Evolutionary conservation across 225 moss, liverwort and hornwort species (phyloP).

Genomic region (Sphagnum contortum): DNA sequence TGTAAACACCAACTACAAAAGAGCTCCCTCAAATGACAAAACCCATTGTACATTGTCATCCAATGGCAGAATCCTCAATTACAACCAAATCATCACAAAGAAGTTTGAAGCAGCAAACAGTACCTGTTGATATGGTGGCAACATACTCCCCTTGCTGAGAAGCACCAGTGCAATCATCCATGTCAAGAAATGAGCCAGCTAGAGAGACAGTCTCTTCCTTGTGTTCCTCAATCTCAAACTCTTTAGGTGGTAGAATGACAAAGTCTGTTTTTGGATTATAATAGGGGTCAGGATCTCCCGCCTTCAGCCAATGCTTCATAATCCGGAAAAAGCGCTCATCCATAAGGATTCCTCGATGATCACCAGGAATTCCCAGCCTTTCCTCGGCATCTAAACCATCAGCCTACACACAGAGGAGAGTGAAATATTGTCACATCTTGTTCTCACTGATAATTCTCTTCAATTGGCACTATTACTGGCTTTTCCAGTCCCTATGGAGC

Average conservation of each 20-base stretch:
- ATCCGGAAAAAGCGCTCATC: slow-evolving; percentile 72
- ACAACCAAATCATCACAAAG: background rate
- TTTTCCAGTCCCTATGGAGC: no score
- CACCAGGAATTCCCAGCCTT: slow-evolving; percentile 89
- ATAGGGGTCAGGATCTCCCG: slow-evolving; percentile 69
- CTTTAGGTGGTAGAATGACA: slow-evolving; percentile 67
- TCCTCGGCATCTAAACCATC: slow-evolving; percentile 73
- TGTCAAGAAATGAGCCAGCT: slow-evolving; percentile 9
- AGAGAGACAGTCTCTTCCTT: slow-evolving; percentile 50
- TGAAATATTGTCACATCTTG: background rate
- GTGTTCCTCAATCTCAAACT: slow-evolving; percentile 70
- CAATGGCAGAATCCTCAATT: background rate
- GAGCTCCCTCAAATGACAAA: slow-evolving; percentile 18
- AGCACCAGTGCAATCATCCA: slow-evolving; percentile 14
- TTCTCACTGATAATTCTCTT: background rate
- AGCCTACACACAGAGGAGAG: slow-evolving; percentile 29
- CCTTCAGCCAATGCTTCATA: slow-evolving; percentile 72
- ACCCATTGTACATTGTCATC: slow-evolving; percentile 16
- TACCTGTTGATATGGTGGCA: slow-evolving; percentile 45
- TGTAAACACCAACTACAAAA: slow-evolving; percentile 6
- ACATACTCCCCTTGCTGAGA: slow-evolving; percentile 32
- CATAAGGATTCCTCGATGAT: slow-evolving; percentile 76
- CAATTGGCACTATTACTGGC: background rate
- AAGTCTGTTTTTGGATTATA: slow-evolving; percentile 81
- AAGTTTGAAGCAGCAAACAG: background rate